Evolutionary conservation across 495 filamentous ascomycete genomes (phyloP), one percentile per base, ranked within the genome.

Genomic region (Thozetella sp.): DNA sequence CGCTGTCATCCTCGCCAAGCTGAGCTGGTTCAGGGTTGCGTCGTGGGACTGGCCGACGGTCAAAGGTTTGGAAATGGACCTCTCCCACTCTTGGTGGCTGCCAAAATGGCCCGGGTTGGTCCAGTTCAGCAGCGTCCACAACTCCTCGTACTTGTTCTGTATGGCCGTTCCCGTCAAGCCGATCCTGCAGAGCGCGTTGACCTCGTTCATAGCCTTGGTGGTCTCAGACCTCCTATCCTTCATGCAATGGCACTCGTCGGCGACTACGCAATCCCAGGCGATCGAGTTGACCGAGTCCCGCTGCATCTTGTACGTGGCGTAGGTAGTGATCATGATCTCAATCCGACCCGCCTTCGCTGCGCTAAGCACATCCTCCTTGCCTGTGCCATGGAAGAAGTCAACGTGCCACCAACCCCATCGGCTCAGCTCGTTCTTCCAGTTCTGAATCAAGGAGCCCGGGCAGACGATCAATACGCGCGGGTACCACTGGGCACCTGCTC

Each of bases 81-180:
- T 78, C 64, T 86, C 90, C 95, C 95, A 99, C 20, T 88, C 86
- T 17, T 80, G 79, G 11, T 91, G 74, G 0, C 92, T 89, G 2
- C 95, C 95, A 60, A 97, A 88, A 34, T 83, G 77, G 0, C 95
- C 96, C 1, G 95, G 95, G 66, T 97, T 96, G 0, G 93, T 93
- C 95, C 95, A 99, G 73, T 98, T 97, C 13, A 99, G 77, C 2
- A 99, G 80, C 2, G 93, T 95, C 95, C 95, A 99, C 1, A 99
- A 83, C 72, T 99, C 96, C 66, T 97, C 92, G 69, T 99, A 99
- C 63, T 93, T 94, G 70, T 99, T 99, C 60, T 99, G 95, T 19
- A 99, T 97, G 10, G 96, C 96, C 3, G 95, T 99, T 6, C 95
- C 95, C 0, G 96, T 98, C 23, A 99, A 76, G 0, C 95, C 95